Evolutionary conservation across 495 filamentous ascomycete species (phyloP), one percentile per base, ranked within the genome.

Genomic region (Hyphodiscus hymeniophilus): DNA sequence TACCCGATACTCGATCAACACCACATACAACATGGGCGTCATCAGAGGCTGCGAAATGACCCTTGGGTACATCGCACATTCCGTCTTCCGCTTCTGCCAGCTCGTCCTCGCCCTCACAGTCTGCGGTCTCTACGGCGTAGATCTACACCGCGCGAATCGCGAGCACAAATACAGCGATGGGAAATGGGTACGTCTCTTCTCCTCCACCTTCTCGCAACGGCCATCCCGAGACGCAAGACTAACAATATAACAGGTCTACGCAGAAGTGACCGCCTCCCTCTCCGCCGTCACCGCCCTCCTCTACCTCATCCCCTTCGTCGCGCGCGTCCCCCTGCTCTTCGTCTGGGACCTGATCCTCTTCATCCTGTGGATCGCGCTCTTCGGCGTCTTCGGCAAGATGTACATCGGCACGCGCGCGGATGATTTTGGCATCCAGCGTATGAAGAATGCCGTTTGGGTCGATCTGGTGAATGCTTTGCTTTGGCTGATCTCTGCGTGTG

Each of bases 361-460:
- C 55, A 66, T 89, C 23, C 69, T 94, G 12, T 94, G 83, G 84
- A 74, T 85, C 58, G 76, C 76, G 2, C 70, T 92, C 33, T 94
- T 95, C 64, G 88, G 87, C 18, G 58, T 88, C 23, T 94, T 94
- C 63, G 89, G 78, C 41, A 77, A 52, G 62, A 75, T 85, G 71
- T 94, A 83, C 70, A 83, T 92, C 64, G 62, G 81, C 45, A 75
- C 76, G 41, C 61, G 86, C 53, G 58, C 81, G 7, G 76, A 76
- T 23, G 69, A 86, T 60, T 54, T 49, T 13, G 72, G 71, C 17
- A 73, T 88, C 41, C 67, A 71, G 54, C 72, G 85, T 24, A 92
- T 94, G 88, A 84, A 88, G 64, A 79, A 82, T 63, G 87, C 88
- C 22, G 85, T 89, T 23, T 95, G 87, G 87, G 66, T 94, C 18